Evolutionary conservation across 2,329 filamentous ascomycete species (phyloP).

Genomic region (Alternaria rosae): DNA sequence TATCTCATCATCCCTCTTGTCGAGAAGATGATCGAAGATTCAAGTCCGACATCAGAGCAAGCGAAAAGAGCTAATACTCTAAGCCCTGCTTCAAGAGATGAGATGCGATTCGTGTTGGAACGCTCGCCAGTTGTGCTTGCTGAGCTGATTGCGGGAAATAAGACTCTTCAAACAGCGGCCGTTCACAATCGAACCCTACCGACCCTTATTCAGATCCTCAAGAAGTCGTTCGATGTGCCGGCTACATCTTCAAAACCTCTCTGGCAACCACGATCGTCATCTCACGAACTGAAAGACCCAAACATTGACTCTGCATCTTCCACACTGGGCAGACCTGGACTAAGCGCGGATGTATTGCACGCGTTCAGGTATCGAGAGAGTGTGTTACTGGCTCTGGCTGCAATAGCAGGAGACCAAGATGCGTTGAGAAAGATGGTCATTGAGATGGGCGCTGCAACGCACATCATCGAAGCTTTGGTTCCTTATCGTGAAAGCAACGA

Average conservation of each 20-base stretch:
- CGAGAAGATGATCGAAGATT: conserved; percentile 57
- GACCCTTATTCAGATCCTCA: conserved; percentile 68
- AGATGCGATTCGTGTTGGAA: conserved; percentile 41
- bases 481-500: conserved; percentile 59
- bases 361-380: conserved; percentile 79
- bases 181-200: conserved; percentile 73
- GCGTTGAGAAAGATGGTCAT: conserved; percentile 83
- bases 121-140: conserved; percentile 78
- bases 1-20: conserved; percentile 57
- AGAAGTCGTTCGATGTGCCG: conserved; percentile 70
- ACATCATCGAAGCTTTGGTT: conserved; percentile 83
- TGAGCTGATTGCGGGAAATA: conserved; percentile 78
- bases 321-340: conserved; percentile 40
- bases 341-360: conserved; percentile 65
- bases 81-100: conserved; percentile 57
- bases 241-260: conserved; percentile 58
- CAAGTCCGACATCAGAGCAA: conserved; percentile 34
- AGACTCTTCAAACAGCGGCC: conserved; percentile 80
- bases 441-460: conserved; percentile 79
- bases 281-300: conserved; percentile 34
- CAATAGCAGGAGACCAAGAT: conserved; percentile 81
- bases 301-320: conserved; percentile 43
- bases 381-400: conserved; percentile 79
- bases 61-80: conserved; percentile 29
- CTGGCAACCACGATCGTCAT: conserved; percentile 59